phyloP scores from a whole-genome alignment of 1,139 yeast species.

The Eremothecium gossypii region DNA sequence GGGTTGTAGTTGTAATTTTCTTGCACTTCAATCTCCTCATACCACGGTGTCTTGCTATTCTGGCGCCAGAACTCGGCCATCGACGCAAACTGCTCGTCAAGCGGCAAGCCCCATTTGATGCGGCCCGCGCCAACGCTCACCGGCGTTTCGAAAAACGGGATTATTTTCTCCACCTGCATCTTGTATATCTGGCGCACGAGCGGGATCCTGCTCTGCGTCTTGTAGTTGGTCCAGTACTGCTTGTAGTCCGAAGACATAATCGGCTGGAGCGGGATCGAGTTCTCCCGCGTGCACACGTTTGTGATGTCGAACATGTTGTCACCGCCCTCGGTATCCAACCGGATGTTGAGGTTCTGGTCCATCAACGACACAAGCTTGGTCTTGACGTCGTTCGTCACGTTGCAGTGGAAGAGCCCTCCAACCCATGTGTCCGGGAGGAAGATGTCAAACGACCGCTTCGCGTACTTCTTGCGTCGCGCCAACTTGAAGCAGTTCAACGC shows the following conservation, averaged over 20 bases:
- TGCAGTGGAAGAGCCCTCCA: constrained; percentile 58
- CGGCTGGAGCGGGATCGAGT: constrained; percentile 46
- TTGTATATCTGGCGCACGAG: constrained; percentile 8
- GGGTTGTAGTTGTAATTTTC: constrained; percentile 11
- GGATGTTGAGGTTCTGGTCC: constrained; percentile 11
- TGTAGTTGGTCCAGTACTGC: constrained; percentile 38
- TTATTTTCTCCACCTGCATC: constrained; percentile 35
- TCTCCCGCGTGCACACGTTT: constrained; percentile 31
- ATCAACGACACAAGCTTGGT: constrained; percentile 27
- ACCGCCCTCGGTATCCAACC: constrained; percentile 12
- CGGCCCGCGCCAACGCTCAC: background rate
- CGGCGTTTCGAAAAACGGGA: constrained; percentile 33
- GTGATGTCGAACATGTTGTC: constrained; percentile 12
- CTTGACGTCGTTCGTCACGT: constrained; percentile 29
- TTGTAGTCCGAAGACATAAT: constrained; percentile 50
- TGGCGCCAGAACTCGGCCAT: constrained; percentile 2
- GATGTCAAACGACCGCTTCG: constrained; percentile 39
- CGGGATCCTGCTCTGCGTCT: constrained; percentile 14
- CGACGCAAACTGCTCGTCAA: constrained; percentile 3
- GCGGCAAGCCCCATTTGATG: constrained; percentile 2
- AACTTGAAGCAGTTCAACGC: constrained; percentile 47
- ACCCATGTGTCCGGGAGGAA: constrained; percentile 54
- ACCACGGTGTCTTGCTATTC: constrained; percentile 13
- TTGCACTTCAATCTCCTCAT: constrained; percentile 15
- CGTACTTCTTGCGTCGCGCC: constrained; percentile 55